Base-by-base conservation (phyloP, 2,329 filamentous ascomycete genomes). In the Chaetomium olivaceum region DNA sequence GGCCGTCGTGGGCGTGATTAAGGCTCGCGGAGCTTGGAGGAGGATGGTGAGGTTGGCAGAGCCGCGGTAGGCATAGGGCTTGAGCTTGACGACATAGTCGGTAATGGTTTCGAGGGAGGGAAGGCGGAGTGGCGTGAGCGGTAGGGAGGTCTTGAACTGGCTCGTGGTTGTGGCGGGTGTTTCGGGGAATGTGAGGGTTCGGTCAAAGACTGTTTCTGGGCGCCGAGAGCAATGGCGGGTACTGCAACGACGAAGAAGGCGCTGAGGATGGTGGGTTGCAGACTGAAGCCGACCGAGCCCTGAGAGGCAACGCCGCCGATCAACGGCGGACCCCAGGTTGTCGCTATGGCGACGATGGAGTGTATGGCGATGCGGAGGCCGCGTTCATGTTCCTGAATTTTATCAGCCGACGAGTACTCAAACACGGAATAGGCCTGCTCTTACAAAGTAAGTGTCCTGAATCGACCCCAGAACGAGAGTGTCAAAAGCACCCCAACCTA, bases 401-500 rank as follows among this genome's bases (percentile, higher is more conserved):
- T 16, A 71, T 78, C 43, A 76, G 73, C 55, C 62, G 39, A 23
- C 48, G 60, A 19, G 57, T 16, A 25, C 19, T 25, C 1, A 12
- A 21, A 7, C 16, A 60, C 19, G 12, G 21, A 36, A 27, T 14
- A 8, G 51, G 1, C 29, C 1, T 48, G 21, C 54, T 57, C 82
- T 74, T 73, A 86, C 84, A 71, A 85, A 87, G 72, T 81, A 87
- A 1, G 82, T 83, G 69, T 88, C 85, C 56, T 84, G 80, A 58
- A 88, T 82, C 1, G 82, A 83, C 1, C 79, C 80, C 36, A 82
- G 74, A 33, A 85, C 77, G 48, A 87, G 74, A 5, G 80, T 81
- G 69, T 88, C 85, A 66, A 87, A 85, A 12, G 82, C 80, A 6
- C 85, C 85, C 82, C 85, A 86, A n/a, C 82, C 85, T 0, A 87